These are phyloP conservation scores for Apophysomyces elegans DNA, from an alignment of 371 early-diverging fungal species.

Conservation along the genomic window DNA sequence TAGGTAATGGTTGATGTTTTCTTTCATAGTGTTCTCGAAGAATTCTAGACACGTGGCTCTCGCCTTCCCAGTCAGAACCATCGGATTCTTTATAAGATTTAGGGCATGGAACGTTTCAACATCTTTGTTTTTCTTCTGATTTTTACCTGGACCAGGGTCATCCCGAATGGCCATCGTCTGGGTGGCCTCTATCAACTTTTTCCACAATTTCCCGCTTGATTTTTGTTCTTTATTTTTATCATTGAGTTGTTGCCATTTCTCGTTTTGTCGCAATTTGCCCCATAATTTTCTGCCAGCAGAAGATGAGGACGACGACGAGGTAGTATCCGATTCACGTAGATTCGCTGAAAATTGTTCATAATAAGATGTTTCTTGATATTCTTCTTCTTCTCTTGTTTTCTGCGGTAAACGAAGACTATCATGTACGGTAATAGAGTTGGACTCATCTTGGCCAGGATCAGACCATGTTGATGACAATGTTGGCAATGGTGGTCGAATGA, in stretches of 20 bases:
- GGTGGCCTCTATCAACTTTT: slow-evolving; percentile 14
- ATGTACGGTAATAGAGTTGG: too few relatives aligned
- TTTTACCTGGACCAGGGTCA: slow-evolving; percentile 27
- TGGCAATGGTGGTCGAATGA: slow-evolving; percentile 19
- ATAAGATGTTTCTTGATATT: slow-evolving; percentile 9
- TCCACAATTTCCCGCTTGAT: slow-evolving; percentile 12
- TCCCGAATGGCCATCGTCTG: not conserved
- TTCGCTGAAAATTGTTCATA: slow-evolving; percentile 19
- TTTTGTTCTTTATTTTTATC: slow-evolving; percentile 11
- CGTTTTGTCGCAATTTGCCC: slow-evolving; percentile 16
- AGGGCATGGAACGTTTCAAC: not conserved
- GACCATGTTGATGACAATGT: not conserved
- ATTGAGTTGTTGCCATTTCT: slow-evolving; percentile 13
- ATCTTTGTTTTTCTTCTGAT: not conserved
- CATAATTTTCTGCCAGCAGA: slow-evolving; percentile 16
- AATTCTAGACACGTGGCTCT: slow-evolving; percentile 57
- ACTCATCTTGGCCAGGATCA: too few relatives aligned
- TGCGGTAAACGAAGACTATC: not conserved
- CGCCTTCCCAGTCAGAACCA: slow-evolving; percentile 62
- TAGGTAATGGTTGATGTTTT: slow-evolving; percentile 38
- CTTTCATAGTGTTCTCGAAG: slow-evolving; percentile 56
- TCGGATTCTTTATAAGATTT: slow-evolving; percentile 53
- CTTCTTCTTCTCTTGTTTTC: not conserved
- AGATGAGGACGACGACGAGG: not conserved
- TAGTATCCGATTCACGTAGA: slow-evolving; percentile 5